phyloP scores from a whole-genome alignment of 441 rosid species.

The Erysimum cheiri region DNA sequence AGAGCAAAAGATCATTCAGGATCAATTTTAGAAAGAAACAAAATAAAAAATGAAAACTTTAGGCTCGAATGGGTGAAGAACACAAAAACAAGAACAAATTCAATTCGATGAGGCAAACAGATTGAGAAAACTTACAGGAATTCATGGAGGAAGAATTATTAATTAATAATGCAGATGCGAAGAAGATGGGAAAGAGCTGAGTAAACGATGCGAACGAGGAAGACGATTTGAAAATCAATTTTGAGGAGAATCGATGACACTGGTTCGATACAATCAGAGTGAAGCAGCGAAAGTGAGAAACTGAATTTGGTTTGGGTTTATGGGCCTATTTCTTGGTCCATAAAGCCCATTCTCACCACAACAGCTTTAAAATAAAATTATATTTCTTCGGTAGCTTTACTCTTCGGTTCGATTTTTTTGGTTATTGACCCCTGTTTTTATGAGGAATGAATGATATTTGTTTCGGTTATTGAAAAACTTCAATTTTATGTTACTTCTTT shows the following conservation, averaged over 20 bases:
- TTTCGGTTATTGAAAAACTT: too few species aligned
- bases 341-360: not conserved
- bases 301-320: not conserved
- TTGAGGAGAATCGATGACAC: not conserved
- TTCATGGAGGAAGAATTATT: constrained; percentile 14
- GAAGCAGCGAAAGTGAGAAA: not conserved
- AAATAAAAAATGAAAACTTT: not conserved
- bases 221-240: constrained; percentile 33
- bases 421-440: too few species aligned
- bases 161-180: not conserved
- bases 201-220: constrained; percentile 34
- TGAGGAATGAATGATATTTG: too few species aligned
- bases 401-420: too few species aligned
- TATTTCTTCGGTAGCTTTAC: too few species aligned
- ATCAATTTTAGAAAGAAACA: not conserved
- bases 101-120: not conserved
- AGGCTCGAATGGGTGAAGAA: not conserved
- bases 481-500: too few species aligned
- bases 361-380: not conserved
- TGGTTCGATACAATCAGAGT: constrained; percentile 42
- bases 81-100: not conserved
- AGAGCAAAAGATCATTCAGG: not conserved
- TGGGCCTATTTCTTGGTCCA: not conserved
- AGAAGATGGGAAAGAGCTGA: not conserved
- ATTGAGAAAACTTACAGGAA: constrained; percentile 37